Evolutionary conservation across 1,284 basidiomycete genomes (phyloP).

Genomic region (Calocybe gambosa): DNA sequence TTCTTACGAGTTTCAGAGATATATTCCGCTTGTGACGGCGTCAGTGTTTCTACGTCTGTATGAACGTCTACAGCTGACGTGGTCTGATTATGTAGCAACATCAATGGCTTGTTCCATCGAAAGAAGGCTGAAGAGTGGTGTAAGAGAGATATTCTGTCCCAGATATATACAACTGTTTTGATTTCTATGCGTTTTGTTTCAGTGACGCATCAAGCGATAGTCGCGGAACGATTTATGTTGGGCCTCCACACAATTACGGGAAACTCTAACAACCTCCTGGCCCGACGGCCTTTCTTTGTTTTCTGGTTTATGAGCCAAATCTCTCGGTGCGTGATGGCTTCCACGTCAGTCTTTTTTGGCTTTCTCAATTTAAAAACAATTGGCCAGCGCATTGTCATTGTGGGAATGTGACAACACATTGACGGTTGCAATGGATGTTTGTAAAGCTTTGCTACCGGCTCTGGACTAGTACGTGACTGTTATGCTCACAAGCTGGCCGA

Average conservation of each 20-base stretch:
- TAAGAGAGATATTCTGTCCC: conserved; percentile 34
- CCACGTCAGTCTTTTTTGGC: not conserved
- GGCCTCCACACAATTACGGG: conserved; percentile 62
- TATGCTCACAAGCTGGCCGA: conserved; percentile 1
- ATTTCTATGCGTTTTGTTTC: conserved; percentile 5
- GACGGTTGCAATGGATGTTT: conserved; percentile 58
- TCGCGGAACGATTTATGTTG: conserved; percentile 54
- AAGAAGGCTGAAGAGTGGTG: conserved; percentile 70
- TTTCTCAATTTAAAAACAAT: conserved; percentile 1
- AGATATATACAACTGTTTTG: not conserved
- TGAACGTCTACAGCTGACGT: not conserved
- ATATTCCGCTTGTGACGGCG: conserved; percentile 55
- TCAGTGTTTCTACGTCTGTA: conserved; percentile 27
- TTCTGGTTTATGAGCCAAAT: conserved; percentile 79
- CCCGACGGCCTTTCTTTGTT: conserved; percentile 59
- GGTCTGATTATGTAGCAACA: conserved; percentile 30
- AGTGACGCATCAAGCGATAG: conserved; percentile 60
- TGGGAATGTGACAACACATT: conserved; percentile 60
- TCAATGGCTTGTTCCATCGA: conserved; percentile 51
- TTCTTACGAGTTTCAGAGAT: conserved; percentile 61
- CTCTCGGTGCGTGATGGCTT: conserved; percentile 38
- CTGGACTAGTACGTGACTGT: conserved; percentile 47
- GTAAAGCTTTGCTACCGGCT: conserved; percentile 53
- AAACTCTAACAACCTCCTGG: conserved; percentile 44
- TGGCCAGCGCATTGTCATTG: conserved; percentile 46